Base-by-base conservation (phyloP, 2,329 filamentous ascomycete genomes). In the Fusarium xyrophilum region DNA sequence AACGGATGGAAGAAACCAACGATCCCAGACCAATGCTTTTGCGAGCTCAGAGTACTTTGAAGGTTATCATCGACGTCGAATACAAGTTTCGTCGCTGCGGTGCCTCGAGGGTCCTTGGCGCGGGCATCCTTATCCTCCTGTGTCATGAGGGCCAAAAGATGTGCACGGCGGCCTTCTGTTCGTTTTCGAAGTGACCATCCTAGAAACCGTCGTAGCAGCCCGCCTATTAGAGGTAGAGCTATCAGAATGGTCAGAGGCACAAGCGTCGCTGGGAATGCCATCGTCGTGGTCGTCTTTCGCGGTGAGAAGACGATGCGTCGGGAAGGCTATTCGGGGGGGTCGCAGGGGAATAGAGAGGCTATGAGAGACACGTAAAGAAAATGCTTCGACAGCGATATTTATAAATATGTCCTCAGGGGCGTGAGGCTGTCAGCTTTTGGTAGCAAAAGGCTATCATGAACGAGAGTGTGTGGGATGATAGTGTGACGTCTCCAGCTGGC, bases 1-100 rank as follows among this genome's bases (percentile, higher is more conserved):
- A 97, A 99, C 2, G 96, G 96, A 79, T 99, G 96, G 77, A 99
- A 97, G 85, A 99, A 98, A 47, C 93, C 96, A 67, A 98, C 88
- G 55, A 97, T 89, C 33, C 94, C 94, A 65, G 89, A 84, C 92
- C 92, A 97, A 46, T 91, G 85, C 69, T 85, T 82, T 61, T 74
- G 69, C 3, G 85, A 82, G 14, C 77, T 79, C 57, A 74, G 53
- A 19, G 56, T 70, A 8, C 21, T 51, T 50, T 68, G 56, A n/a
- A 74, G 59, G 25, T 79, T 79, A 38, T 69, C 59, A 56, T 77
- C 82, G 6, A 76, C 74, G 8, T 83, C 80, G 36, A 82, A 80
- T 62, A 90, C 86, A 27, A 93, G 84, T 52, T 89, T 89, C 30
- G 89, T 87, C 67, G 91, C 88, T 32, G 77, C 76, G 60, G 71